Base-by-base conservation (phyloP, 2,329 filamentous ascomycete genomes). In the Hymenoscyphus infarciens region DNA sequence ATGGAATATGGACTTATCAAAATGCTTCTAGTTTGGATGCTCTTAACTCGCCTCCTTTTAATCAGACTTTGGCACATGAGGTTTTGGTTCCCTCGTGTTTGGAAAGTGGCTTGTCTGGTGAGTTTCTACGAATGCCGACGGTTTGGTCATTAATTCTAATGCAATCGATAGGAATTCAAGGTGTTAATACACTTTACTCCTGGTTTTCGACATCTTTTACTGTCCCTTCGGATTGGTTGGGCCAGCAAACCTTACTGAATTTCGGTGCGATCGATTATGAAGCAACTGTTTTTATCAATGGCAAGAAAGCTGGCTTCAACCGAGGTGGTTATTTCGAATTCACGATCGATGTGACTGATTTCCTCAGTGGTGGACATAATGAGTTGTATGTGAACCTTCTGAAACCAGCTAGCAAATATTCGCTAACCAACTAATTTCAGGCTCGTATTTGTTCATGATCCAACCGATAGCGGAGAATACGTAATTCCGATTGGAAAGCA, bases 401-500 rank as follows among this genome's bases (percentile, higher is more conserved):
- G 2, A n/a, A 4, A 22, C 19, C 27, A 45, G 52, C 22, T 6
- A 5, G 16, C 7, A 35, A 52, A 15, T 25, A 45, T 15, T 45
- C 31, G 13, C 16, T 25, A 54, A 31, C 35, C 22, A 1, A 39
- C 19, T 38, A 1, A 25, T 6, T 35, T 16, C 56, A 87, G 84
- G 5, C 77, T 85, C 25, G 84, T 90, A 1, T 87, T 86, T 68
- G 87, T 88, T 0, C 82, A 83, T 60, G 88, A 91, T 64, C 88
- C 88, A 0, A 90, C 88, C 0, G 87, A 90, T 68, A 71, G 73
- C 33, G 77, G 78, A 1, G 74, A 75, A 5, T 77, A 79, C 62
- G 80, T 86, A 13, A 86, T 88, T 52, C 87, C 87, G 0, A 80
- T 88, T 53, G 88, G 88, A 65, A 89, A 90, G 72, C 87, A 89